Conservation (phyloP, 208 protist species). For the Crithidia thermophila region DNA sequence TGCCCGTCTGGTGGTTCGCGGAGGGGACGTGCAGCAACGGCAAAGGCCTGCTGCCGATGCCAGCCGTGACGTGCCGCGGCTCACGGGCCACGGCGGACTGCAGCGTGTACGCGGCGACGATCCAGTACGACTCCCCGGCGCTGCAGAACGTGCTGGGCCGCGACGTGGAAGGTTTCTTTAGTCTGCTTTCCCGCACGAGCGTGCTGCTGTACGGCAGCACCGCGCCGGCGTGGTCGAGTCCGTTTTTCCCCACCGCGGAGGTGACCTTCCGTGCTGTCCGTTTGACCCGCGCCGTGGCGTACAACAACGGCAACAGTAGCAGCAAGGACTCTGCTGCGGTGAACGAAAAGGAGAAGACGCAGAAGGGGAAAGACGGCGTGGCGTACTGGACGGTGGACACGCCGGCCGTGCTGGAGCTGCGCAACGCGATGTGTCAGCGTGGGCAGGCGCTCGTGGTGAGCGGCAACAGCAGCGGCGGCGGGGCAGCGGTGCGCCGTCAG, state of each 20-base stretch:
- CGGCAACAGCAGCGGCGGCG: conserved; percentile 9
- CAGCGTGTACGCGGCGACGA: conserved; percentile 36
- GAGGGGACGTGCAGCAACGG: conserved; percentile 82
- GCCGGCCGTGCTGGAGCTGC: conserved; percentile 34
- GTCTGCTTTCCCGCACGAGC: conserved; percentile 45
- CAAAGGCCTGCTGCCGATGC: conserved; percentile 58
- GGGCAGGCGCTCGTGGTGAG: conserved; percentile 31
- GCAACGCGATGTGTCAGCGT: conserved; percentile 46
- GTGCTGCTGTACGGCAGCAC: conserved; percentile 61
- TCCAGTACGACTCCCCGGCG: conserved; percentile 65
- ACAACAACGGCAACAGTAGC: neutral
- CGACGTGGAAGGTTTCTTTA: conserved; percentile 31
- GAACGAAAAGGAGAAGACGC: neutral
- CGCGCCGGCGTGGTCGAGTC: conserved; percentile 49
- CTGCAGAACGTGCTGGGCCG: conserved; percentile 54
- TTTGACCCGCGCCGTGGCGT: conserved; percentile 11
- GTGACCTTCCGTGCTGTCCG: conserved; percentile 24
- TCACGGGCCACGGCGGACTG: conserved; percentile 16
- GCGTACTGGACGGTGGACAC: conserved; percentile 24
- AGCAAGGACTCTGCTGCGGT: neutral
- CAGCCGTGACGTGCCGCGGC: conserved; percentile 1
- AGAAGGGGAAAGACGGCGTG: no score
- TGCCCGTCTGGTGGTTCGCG: conserved; percentile 64
- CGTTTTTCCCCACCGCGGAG: conserved; percentile 56
- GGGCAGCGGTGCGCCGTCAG: conserved; percentile 33